A percentile compares a stretch with the other conserved stretches of the same genome.
phyloP scores from a whole-genome alignment of 2,329 filamentous ascomycete species.

The Myotisia sp. region DNA sequence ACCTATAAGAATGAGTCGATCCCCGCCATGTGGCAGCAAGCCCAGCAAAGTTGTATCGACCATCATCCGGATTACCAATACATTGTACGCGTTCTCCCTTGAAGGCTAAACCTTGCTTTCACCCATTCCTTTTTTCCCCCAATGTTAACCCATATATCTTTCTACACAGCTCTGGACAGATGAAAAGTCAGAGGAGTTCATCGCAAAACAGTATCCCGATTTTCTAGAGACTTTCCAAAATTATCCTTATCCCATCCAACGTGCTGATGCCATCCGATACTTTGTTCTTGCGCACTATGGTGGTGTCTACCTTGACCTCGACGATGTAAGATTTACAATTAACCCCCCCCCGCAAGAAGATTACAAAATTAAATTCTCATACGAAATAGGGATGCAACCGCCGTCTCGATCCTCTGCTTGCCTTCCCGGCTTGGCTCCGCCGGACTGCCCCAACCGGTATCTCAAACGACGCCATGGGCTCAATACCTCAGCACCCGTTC shows the following conservation, averaged over 20 bases:
- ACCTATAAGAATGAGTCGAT: constrained; percentile 59
- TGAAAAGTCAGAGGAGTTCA: constrained; percentile 53
- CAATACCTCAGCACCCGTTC: constrained; percentile 58
- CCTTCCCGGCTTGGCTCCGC: constrained; percentile 56
- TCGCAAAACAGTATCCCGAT: constrained; percentile 60
- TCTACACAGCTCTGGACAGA: constrained; percentile 59
- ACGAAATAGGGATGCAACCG: constrained; percentile 48
- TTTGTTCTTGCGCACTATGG: constrained; percentile 65
- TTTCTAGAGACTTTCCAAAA: constrained; percentile 60
- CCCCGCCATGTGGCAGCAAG: constrained; percentile 49
- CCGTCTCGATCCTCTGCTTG: constrained; percentile 51
- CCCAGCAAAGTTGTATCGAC: constrained; percentile 52
- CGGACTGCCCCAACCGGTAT: constrained; percentile 63
- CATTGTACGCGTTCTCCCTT: constrained; percentile 36
- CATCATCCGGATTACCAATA: constrained; percentile 60
- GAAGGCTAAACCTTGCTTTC: constrained; percentile 10
- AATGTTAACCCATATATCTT: too few species aligned
- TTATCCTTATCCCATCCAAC: constrained; percentile 62
- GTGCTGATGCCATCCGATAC: constrained; percentile 65
- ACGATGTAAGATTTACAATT: constrained; percentile 53
- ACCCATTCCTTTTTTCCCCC: constrained; percentile 8
- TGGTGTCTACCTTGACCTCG: constrained; percentile 68
- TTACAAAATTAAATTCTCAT: neutral
- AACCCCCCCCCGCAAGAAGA: constrained; percentile 4
- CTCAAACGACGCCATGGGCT: constrained; percentile 67